Percentiles rank a stretch among this genome's conserved stretches.
phyloP scores from a whole-genome alignment of 371 early-diverging fungal species.

The Mortierella sp. region DNA sequence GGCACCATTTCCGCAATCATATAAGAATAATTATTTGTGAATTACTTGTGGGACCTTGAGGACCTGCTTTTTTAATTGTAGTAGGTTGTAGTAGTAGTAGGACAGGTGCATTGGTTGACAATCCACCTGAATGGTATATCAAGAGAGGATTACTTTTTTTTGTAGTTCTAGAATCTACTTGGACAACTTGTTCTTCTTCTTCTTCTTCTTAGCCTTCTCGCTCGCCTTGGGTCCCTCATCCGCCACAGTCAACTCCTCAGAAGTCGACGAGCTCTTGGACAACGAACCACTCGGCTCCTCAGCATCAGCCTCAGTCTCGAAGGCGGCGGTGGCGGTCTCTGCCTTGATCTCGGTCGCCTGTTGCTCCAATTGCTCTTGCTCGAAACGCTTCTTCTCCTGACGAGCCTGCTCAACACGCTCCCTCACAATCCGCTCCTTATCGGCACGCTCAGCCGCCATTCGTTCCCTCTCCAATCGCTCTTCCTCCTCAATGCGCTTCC shows the following conservation, averaged over 20 bases:
- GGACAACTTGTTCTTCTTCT: conserved; percentile 32
- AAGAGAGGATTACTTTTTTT: not conserved
- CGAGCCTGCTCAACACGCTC: conserved; percentile 7
- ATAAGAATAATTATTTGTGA: too few species aligned
- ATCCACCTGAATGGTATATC: conserved; percentile 3
- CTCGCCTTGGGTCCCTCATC: conserved; percentile 32
- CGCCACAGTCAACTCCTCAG: conserved; percentile 29
- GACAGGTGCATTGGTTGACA: not conserved
- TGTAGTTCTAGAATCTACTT: conserved; percentile 20
- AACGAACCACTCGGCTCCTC: not conserved
- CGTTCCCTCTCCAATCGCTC: conserved; percentile 17
- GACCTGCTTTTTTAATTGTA: too few species aligned
- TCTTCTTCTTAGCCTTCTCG: conserved; percentile 46
- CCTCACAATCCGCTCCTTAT: conserved; percentile 21
- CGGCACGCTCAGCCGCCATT: conserved; percentile 14
- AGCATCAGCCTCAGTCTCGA: not conserved
- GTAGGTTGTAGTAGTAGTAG: not conserved
- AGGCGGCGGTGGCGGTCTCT: not conserved
- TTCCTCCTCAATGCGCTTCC: not conserved
- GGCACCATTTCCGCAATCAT: too few species aligned
- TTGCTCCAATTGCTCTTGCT: not conserved
- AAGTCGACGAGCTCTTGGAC: conserved; percentile 24
- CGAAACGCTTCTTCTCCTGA: not conserved
- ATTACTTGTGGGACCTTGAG: too few species aligned
- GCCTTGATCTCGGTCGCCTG: not conserved